These are phyloP conservation scores for Euphorbia schlechtendalii DNA, from an alignment of 441 rosid genomes.

Conservation along the genomic window DNA sequence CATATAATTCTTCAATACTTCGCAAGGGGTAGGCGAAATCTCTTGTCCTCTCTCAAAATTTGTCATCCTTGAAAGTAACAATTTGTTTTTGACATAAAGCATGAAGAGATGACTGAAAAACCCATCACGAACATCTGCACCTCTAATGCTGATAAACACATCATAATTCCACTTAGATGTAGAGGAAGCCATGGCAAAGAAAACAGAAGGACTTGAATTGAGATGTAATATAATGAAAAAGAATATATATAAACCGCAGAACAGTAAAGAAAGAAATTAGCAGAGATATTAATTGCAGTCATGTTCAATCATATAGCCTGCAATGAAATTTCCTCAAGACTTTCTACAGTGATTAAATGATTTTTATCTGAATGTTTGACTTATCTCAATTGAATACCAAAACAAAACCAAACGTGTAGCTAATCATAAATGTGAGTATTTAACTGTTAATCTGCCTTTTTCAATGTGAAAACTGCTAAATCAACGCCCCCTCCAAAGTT, in stretches of 20 bases:
- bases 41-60: constrained; percentile 4
- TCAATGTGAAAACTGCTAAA: too few relatives aligned
- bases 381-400: too few relatives aligned
- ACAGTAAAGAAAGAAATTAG: neutral
- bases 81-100: neutral
- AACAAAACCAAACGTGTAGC: too few relatives aligned
- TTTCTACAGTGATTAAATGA: neutral
- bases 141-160: constrained; percentile 5
- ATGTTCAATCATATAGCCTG: neutral
- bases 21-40: constrained; percentile 4
- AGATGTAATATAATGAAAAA: too few relatives aligned
- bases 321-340: neutral
- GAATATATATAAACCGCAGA: too few relatives aligned
- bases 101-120: constrained; percentile 1
- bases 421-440: too few relatives aligned
- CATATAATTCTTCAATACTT: constrained; percentile 14
- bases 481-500: too few relatives aligned
- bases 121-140: neutral
- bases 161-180: neutral
- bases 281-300: neutral
- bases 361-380: too few relatives aligned
- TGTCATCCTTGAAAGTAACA: neutral
- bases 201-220: too few relatives aligned
- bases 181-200: too few relatives aligned
- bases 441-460: too few relatives aligned